Evolutionary conservation across 768 basidiomycete genomes (phyloP).

Genomic region (Plicaturopsis crispa): DNA sequence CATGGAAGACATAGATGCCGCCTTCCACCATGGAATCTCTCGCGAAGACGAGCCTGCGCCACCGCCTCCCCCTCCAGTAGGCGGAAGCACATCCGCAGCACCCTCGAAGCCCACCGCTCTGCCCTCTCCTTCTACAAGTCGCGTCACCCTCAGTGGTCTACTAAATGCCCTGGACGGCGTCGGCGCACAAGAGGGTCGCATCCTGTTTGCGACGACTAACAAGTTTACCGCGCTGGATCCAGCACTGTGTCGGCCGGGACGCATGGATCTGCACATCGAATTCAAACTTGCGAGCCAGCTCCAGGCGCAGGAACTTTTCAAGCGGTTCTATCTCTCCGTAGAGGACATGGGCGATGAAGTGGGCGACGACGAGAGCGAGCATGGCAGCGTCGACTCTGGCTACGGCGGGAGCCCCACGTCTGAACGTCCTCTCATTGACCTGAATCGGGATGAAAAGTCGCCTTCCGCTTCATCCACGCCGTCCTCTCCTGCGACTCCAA

Average conservation of each 20-base stretch:
- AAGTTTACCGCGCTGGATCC: conserved; percentile 62
- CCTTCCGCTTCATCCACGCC: conserved; percentile 10
- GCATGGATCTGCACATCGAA: conserved; percentile 75
- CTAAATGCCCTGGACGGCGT: conserved; percentile 78
- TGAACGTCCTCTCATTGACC: conserved; percentile 8
- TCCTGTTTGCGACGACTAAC: conserved; percentile 77
- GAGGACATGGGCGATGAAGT: conserved; percentile 13
- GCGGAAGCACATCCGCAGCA: neutral
- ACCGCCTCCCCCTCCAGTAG: neutral
- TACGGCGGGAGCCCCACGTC: too few relatives aligned
- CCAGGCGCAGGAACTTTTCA: conserved; percentile 62
- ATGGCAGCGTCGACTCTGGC: conserved; percentile 16
- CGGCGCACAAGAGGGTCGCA: conserved; percentile 74
- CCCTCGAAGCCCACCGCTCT: neutral
- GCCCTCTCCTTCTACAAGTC: conserved; percentile 14
- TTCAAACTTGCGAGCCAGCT: conserved; percentile 67
- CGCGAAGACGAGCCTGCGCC: conserved; percentile 17
- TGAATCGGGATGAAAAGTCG: conserved; percentile 13
- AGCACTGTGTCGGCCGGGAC: conserved; percentile 69
- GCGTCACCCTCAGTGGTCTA: conserved; percentile 64
- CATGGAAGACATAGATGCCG: conserved; percentile 83
- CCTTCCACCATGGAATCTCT: conserved; percentile 42
- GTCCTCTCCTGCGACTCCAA: conserved; percentile 4
- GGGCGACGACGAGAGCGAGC: conserved; percentile 15
- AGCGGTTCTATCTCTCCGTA: conserved; percentile 55